phyloP scores from a whole-genome alignment of 129 eudicot species.

The Artemisia annua region DNA sequence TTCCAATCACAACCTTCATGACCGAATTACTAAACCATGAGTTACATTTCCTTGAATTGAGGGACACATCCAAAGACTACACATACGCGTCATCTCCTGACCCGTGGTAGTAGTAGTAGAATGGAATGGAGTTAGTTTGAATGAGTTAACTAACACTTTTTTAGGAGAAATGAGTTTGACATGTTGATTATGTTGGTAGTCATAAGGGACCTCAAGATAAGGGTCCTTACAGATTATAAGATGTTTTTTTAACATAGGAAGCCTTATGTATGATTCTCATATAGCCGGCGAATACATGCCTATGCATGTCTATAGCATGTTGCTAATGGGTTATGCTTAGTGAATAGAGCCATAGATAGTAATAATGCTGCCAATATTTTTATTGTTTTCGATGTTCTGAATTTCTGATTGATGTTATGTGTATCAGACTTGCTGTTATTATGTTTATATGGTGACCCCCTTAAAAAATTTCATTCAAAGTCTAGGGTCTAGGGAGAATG shows the following conservation, averaged over 20 bases:
- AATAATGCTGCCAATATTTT: neutral
- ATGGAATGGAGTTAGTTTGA: no score
- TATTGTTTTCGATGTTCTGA: neutral
- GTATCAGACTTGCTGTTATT: conserved; percentile 3
- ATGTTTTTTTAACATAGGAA: neutral
- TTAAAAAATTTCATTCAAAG: neutral
- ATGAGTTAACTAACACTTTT: neutral
- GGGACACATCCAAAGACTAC: no score
- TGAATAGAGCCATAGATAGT: neutral
- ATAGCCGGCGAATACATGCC: neutral
- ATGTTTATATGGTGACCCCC: neutral
- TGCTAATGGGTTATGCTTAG: neutral
- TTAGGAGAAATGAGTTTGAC: neutral
- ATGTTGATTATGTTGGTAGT: neutral
- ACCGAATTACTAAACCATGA: no score
- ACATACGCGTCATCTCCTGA: no score
- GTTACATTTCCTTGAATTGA: no score
- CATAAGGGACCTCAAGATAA: neutral
- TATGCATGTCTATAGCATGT: neutral
- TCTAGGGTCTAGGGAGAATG: conserved; percentile 9
- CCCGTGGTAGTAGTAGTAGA: no score
- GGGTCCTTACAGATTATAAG: neutral
- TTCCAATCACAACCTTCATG: no score
- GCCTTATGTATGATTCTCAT: conserved; percentile 5
- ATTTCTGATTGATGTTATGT: neutral